Evolutionary conservation across 306 rosid genomes (phyloP).

Genomic region (Pachyrhizus erosus): DNA sequence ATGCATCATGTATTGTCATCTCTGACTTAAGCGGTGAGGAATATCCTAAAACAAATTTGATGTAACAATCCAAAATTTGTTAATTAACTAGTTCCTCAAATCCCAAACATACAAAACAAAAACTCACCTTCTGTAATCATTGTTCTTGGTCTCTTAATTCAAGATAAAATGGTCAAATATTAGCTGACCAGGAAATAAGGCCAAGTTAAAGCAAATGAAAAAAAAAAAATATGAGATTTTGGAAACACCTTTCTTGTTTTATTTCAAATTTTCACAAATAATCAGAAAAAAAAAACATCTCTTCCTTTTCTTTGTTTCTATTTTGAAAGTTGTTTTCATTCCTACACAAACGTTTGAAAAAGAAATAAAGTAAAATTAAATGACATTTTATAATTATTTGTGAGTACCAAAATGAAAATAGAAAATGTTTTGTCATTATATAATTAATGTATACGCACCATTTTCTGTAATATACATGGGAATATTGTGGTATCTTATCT

Average conservation of each 20-base stretch:
- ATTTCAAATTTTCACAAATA: too few species aligned
- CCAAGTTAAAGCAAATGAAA: not conserved
- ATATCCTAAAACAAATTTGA: slow-evolving; percentile 52
- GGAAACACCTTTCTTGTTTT: not conserved
- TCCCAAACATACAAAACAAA: not conserved
- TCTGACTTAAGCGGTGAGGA: slow-evolving; percentile 28
- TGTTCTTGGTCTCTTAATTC: not conserved
- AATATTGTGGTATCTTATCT: slow-evolving; percentile 27
- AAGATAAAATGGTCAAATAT: too few species aligned
- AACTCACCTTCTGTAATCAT: not conserved
- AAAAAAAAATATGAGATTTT: not conserved
- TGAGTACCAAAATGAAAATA: not conserved
- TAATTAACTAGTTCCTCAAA: not conserved
- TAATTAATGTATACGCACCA: slow-evolving; percentile 47
- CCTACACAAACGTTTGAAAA: too few species aligned
- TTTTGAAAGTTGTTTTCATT: too few species aligned
- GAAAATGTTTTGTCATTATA: not conserved
- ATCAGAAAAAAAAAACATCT: too few species aligned
- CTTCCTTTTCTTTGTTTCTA: too few species aligned
- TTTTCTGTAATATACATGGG: slow-evolving; percentile 65
- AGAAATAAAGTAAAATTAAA: too few species aligned
- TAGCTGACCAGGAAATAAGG: not conserved
- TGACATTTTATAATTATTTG: too few species aligned
- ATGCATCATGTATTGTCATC: slow-evolving; percentile 38
- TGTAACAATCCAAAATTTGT: not conserved